These are phyloP conservation scores for Penicillium sclerotiorum DNA, from an alignment of 2,329 filamentous ascomycete species.

Conservation along the genomic window DNA sequence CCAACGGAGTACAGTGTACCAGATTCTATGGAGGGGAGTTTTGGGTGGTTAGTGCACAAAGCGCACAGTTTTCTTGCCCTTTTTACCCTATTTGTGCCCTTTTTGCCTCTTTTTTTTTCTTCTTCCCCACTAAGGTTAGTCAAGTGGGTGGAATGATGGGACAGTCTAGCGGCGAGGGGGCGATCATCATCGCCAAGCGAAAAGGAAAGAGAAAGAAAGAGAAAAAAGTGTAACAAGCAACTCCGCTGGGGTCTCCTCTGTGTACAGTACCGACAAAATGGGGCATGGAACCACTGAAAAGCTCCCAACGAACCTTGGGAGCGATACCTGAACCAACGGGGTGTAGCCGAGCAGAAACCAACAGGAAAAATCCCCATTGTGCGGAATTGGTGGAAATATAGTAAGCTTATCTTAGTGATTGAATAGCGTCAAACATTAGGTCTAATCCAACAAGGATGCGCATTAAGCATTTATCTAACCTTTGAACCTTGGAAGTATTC, in stretches of 20 bases:
- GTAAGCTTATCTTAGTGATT: background rate
- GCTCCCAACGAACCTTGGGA: constrained; percentile 18
- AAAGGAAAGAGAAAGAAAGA: constrained; percentile 5
- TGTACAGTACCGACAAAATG: constrained; percentile 1
- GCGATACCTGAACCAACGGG: constrained; percentile 12
- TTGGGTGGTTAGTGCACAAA: constrained; percentile 11
- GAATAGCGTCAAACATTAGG: no score
- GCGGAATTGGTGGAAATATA: background rate
- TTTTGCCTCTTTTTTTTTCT: constrained; percentile 13
- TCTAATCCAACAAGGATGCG: no score
- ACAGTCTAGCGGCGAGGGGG: constrained; percentile 15
- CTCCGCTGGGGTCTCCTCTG: background rate
- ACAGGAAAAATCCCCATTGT: background rate
- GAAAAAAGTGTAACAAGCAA: constrained; percentile 4
- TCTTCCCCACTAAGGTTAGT: constrained; percentile 18
- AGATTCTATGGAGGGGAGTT: background rate
- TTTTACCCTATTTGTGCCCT: constrained; percentile 1
- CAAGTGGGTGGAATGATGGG: constrained; percentile 15
- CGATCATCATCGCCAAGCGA: constrained; percentile 25
- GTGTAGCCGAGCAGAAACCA: constrained; percentile 18
- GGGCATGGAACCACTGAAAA: constrained; percentile 8
- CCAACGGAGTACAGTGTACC: background rate
- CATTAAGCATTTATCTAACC: no score
- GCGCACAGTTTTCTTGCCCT: constrained; percentile 15
- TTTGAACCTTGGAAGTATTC: no score